These are phyloP conservation scores for Pseudocercospora vitis DNA, from an alignment of 2,329 filamentous ascomycete genomes.

Conservation along the genomic window DNA sequence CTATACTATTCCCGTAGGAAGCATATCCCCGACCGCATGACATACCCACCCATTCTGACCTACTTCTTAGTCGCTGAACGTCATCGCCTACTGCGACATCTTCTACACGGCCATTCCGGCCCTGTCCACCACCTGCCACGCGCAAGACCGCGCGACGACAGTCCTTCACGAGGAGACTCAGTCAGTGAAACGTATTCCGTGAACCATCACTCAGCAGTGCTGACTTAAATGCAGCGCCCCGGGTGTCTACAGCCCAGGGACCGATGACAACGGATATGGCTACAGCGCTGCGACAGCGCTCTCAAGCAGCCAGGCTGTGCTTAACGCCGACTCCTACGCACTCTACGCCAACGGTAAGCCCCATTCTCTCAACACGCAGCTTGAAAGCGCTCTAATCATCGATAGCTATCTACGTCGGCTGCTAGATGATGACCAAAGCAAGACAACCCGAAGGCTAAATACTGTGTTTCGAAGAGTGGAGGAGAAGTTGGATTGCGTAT, in stretches of 20 bases:
- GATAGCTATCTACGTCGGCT: not conserved
- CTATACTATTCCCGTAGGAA: conserved; percentile 61
- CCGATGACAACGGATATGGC: conserved; percentile 59
- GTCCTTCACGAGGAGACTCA: conserved; percentile 67
- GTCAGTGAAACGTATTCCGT: conserved; percentile 8
- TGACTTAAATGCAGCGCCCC: conserved; percentile 38
- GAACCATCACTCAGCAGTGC: not conserved
- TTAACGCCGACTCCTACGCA: conserved; percentile 64
- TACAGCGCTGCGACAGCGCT: conserved; percentile 53
- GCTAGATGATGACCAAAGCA: not conserved
- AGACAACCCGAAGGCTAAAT: not conserved
- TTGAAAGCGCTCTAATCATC: not conserved
- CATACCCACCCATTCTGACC: no score
- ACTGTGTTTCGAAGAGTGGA: not conserved
- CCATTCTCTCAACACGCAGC: not conserved
- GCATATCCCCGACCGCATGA: no score
- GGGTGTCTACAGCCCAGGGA: conserved; percentile 47
- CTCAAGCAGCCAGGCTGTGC: conserved; percentile 52
- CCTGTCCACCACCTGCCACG: conserved; percentile 57
- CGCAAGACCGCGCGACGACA: conserved; percentile 66
- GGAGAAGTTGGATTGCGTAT: no score
- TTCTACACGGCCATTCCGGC: conserved; percentile 59
- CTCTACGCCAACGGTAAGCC: conserved; percentile 46
- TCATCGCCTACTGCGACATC: conserved; percentile 62
- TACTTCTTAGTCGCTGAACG: conserved; percentile 41